phyloP scores from a whole-genome alignment of 1,284 basidiomycete species.

The Ganoderma sinense region DNA sequence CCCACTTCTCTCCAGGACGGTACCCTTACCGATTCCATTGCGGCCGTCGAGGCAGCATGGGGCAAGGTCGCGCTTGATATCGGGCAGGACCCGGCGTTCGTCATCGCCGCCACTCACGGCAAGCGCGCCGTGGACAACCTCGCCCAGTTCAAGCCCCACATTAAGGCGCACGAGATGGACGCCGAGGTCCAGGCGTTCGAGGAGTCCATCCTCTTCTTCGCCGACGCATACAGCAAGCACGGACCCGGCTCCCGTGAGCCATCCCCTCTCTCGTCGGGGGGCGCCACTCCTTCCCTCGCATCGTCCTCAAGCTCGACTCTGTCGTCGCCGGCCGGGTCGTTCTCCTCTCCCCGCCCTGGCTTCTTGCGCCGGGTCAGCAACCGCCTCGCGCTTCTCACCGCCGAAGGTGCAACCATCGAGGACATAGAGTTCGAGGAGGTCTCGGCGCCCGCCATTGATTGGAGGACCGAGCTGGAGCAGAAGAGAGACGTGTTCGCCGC shows the following conservation, averaged over 20 bases:
- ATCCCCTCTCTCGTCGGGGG: neutral
- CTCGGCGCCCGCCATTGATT: too few relatives aligned
- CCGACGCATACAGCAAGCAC: conserved; percentile 66
- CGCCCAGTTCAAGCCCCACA: conserved; percentile 46
- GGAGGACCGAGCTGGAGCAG: conserved; percentile 20
- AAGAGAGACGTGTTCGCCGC: conserved; percentile 49
- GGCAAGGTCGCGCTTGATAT: conserved; percentile 76
- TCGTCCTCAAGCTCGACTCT: neutral
- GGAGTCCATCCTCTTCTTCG: conserved; percentile 74
- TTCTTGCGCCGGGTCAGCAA: conserved; percentile 56
- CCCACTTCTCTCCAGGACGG: conserved; percentile 55
- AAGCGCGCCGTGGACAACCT: conserved; percentile 68
- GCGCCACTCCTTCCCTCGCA: neutral
- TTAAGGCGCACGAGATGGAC: conserved; percentile 70
- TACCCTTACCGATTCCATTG: conserved; percentile 78
- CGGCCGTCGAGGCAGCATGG: conserved; percentile 84
- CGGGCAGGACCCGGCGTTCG: conserved; percentile 67
- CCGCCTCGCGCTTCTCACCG: conserved; percentile 51
- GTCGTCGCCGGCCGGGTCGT: neutral
- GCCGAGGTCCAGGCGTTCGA: conserved; percentile 74
- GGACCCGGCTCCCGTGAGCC: conserved; percentile 45
- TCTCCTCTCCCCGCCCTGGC: conserved; percentile 39
- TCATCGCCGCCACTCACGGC: conserved; percentile 80
- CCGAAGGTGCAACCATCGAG: conserved; percentile 40
- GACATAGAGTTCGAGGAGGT: too few relatives aligned